phyloP scores from a whole-genome alignment of 108 stramenopile genomes.

The Cyclotella sp. region DNA sequence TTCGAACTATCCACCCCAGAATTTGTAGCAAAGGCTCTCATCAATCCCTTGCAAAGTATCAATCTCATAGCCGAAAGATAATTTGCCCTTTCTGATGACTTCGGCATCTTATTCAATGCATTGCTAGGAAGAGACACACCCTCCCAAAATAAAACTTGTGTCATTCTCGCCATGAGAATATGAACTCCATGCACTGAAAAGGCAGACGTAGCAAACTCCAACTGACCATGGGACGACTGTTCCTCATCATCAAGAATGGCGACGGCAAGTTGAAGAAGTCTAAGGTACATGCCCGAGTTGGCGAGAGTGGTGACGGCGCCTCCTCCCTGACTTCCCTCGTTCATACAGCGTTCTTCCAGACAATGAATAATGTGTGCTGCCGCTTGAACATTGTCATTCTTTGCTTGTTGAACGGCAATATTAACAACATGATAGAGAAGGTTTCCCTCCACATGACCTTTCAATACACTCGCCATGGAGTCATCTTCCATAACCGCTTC shows the following conservation, averaged over 20 bases:
- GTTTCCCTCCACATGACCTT: slow-evolving; percentile 38
- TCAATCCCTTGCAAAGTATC: slow-evolving; percentile 66
- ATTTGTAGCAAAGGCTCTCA: slow-evolving; percentile 58
- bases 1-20: slow-evolving; percentile 7
- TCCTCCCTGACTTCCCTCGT: slow-evolving; percentile 53
- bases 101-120: slow-evolving; percentile 6
- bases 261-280: slow-evolving; percentile 59
- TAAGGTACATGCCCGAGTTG: slow-evolving; percentile 54
- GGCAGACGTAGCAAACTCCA: slow-evolving; percentile 52
- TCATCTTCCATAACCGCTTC: slow-evolving; percentile 38
- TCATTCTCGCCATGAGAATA: slow-evolving; percentile 67
- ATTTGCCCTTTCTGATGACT: slow-evolving; percentile 21
- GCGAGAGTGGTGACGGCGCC: slow-evolving; percentile 61
- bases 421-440: slow-evolving; percentile 55
- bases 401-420: slow-evolving; percentile 57
- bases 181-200: slow-evolving; percentile 72
- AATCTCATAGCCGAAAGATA: slow-evolving; percentile 49
- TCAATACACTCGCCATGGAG: slow-evolving; percentile 31
- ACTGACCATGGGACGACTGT: slow-evolving; percentile 24
- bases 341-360: slow-evolving; percentile 57
- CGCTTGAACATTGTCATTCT: slow-evolving; percentile 43
- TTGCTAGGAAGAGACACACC: slow-evolving; percentile 4
- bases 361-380: slow-evolving; percentile 66
- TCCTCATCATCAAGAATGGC: slow-evolving; percentile 53
- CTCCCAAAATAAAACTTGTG: slow-evolving; percentile 48